Evolutionary conservation across 2,329 filamentous ascomycete genomes (phyloP), one percentile per base, ranked within the genome.

Genomic region (Ophiosphaerella herpotricha): DNA sequence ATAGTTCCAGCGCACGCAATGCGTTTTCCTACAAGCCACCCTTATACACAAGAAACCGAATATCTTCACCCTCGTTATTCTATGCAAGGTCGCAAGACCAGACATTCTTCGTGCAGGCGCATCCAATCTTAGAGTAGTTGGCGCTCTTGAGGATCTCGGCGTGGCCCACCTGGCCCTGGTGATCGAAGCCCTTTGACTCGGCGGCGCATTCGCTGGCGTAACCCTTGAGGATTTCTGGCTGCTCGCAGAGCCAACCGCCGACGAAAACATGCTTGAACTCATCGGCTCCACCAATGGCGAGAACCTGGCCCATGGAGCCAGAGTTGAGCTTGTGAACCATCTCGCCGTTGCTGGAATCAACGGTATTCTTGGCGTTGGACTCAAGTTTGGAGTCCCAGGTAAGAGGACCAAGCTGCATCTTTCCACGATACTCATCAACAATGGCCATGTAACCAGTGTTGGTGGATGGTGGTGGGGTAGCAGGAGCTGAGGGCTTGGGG

Each of bases 241-340:
- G 57, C 58, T 71, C 68, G 66, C 68, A 71, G 43, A 71, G 66
- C 68, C 68, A 71, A 43, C 65, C 68, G 24, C 68, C 68, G 14
- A 70, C 62, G 51, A 68, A 70, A 51, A 68, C 63, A 45, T 57
- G 39, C 50, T 61, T 48, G 57, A 71, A 71, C 32, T 63, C 54
- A 13, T 59, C 50, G 7, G 46, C 44, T 24, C 55, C 39, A 14
- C 64, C 66, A 24, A 65, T 64, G 24, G 66, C 66, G 21, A 70
- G 67, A 31, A 64, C 63, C 58, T 69, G 66, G 31, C 55, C 66
- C 46, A 41, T 57, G 35, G 64, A 58, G 35, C 66, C 64, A n/a
- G 54, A 33, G 64, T 65, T 63, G 39, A 69, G 66, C 58, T 70
- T 48, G 65, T 71, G 68, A 14, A 48, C 39, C 68, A 71, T 71